Evolutionary conservation across 2,329 filamentous ascomycete species (phyloP).

Genomic region (Gaeumannomyces tritici): DNA sequence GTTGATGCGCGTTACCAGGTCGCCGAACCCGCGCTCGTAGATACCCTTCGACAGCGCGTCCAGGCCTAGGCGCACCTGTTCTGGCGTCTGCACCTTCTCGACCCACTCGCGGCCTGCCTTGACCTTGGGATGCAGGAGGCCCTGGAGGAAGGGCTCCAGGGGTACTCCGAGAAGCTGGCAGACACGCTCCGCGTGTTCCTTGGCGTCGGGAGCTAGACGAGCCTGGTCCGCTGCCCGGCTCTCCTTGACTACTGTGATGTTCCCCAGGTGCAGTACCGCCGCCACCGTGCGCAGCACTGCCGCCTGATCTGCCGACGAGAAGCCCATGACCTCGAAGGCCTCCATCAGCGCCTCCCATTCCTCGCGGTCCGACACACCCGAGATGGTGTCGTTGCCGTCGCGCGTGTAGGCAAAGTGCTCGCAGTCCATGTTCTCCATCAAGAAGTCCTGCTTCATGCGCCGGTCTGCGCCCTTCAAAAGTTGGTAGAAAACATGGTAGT

Average conservation of each 20-base stretch:
- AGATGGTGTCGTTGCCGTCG: slow-evolving; percentile 84
- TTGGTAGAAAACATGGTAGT: slow-evolving; percentile 97
- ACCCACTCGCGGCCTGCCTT: slow-evolving; percentile 98
- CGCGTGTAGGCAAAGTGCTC: slow-evolving; percentile 88
- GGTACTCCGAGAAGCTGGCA: slow-evolving; percentile 80
- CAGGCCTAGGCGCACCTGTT: slow-evolving; percentile 83
- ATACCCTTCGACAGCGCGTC: slow-evolving; percentile 95
- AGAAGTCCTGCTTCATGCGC: slow-evolving; percentile 63
- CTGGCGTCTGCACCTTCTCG: slow-evolving; percentile 94
- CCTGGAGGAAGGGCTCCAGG: slow-evolving; percentile 76
- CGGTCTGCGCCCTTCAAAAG: slow-evolving; percentile 74
- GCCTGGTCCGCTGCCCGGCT: slow-evolving; percentile 88
- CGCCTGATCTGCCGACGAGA: slow-evolving; percentile 73
- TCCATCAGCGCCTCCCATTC: slow-evolving; percentile 90
- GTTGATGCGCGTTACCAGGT: slow-evolving; percentile 88
- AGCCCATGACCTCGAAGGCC: slow-evolving; percentile 90
- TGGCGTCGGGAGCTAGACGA: slow-evolving; percentile 64
- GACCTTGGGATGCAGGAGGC: slow-evolving; percentile 82
- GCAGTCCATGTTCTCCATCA: slow-evolving; percentile 65
- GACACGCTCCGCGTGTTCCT: slow-evolving; percentile 65
- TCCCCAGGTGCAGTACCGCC: slow-evolving; percentile 86
- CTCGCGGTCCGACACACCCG: slow-evolving; percentile 78
- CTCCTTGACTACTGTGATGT: slow-evolving; percentile 82
- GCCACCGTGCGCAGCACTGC: slow-evolving; percentile 82
- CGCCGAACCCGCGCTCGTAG: slow-evolving; percentile 91